Base-by-base conservation (phyloP, 2,329 filamentous ascomycete genomes). In the Exserohilum turcica region DNA sequence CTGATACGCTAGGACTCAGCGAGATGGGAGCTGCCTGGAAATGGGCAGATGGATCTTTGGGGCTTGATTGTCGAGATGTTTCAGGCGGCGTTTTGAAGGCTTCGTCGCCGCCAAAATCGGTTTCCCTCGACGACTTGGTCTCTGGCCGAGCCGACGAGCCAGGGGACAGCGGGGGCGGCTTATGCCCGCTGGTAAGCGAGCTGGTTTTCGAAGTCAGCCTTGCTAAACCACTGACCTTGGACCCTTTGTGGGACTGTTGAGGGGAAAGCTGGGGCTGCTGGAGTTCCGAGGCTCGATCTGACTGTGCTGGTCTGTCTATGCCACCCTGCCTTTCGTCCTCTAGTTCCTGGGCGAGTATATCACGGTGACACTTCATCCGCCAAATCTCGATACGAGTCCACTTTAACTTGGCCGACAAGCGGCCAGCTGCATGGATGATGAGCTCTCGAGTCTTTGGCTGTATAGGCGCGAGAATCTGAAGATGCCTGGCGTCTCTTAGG, bases 331-430 rank as follows among this genome's bases (percentile, higher is more conserved):
- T 80, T 66, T 96, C 92, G 62, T 96, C 91, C 48, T 93, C 89
- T 7, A 97, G 78, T 70, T 99, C 94, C 74, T 92, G 83, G 5
- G 86, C 80, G 16, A 99, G 78, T 55, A 97, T 92, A 65, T 97
- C 93, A 36, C 88, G 87, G 73, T 99, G 92, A 61, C 92, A 97
- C 68, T 86, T 93, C 65, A 93, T 84, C 48, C 87, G 89, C 91
- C 92, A 97, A 16, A 97, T 94, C 61, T 96, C 91, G 71, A 95
- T 88, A 56, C 93, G 84, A n/a, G 88, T 87, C 93, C 93, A 97
- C 72, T 94, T 96, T 55, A 99, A 78, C 71, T 93, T 92, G 3
- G 91, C 91, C 50, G 92, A 87, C 76, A 96, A 87, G 6, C 89
- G 86, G 5, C 88, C 91, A 16, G 94, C 93, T 15, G 91, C 89